Conservation (phyloP, 257 asterid species). For the Osmanthus fragrans region DNA sequence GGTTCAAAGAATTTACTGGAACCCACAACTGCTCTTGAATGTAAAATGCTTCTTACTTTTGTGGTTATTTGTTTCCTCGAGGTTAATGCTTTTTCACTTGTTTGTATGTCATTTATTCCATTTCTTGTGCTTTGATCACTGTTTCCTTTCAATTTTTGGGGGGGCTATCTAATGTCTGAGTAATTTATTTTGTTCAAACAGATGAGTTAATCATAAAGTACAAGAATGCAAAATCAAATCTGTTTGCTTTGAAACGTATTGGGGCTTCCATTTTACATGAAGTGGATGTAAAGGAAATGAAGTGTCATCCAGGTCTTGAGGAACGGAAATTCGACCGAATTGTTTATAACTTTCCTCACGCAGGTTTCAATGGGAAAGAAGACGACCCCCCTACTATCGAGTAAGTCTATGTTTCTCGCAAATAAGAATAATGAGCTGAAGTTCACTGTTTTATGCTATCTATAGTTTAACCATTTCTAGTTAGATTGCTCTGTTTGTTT, state of each 20-base stretch:
- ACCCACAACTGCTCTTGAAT: too few relatives aligned
- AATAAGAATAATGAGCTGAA: neutral
- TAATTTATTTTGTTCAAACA: conserved; percentile 15
- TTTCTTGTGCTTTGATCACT: too few relatives aligned
- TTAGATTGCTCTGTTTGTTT: neutral
- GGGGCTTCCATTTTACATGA: conserved; percentile 52
- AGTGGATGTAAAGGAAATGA: conserved; percentile 59
- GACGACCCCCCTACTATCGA: conserved; percentile 15
- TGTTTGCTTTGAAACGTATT: conserved; percentile 26
- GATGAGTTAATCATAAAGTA: conserved; percentile 50
- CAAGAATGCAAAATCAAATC: conserved; percentile 44
- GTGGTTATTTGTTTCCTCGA: too few relatives aligned
- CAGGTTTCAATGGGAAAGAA: conserved; percentile 60
- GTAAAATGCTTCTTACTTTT: too few relatives aligned
- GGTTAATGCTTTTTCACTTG: too few relatives aligned
- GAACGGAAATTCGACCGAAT: conserved; percentile 52
- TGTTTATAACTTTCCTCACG: conserved; percentile 74
- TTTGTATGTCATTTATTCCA: too few relatives aligned
- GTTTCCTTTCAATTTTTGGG: neutral
- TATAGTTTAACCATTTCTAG: neutral
- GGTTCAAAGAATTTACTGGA: too few relatives aligned
- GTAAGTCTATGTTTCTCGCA: conserved; percentile 31
- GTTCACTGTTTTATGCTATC: neutral
- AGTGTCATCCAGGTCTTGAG: conserved; percentile 24
- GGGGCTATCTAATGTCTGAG: neutral